Conservation (phyloP, 805 yeast genomes). For the Cyberlindnera samutprakarnensis region DNA sequence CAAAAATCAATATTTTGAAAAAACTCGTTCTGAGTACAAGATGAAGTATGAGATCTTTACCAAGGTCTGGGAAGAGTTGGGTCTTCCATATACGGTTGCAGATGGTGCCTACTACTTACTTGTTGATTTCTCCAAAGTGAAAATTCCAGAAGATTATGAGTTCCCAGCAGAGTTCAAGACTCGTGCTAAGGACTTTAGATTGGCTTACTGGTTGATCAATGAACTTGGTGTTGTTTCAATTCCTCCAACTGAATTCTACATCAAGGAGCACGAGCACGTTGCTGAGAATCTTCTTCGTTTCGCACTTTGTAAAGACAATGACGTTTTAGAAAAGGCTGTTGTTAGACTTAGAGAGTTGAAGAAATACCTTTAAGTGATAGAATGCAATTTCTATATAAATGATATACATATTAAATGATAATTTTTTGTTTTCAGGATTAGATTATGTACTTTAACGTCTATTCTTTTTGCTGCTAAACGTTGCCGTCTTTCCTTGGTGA, state of each 20-base stretch:
- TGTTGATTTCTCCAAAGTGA: slow-evolving; percentile 78
- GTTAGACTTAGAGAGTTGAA: slow-evolving; percentile 63
- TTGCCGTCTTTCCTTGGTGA: slow-evolving; percentile 16
- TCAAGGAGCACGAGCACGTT: slow-evolving; percentile 58
- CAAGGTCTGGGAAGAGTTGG: slow-evolving; percentile 74
- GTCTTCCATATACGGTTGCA: slow-evolving; percentile 82
- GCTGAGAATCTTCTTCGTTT: slow-evolving; percentile 85
- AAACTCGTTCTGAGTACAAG: slow-evolving; percentile 59
- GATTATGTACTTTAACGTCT: too few relatives aligned
- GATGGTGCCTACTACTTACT: slow-evolving; percentile 92
- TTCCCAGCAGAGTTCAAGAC: slow-evolving; percentile 62
- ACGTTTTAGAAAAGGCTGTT: slow-evolving; percentile 73
- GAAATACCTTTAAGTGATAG: slow-evolving; percentile 43
- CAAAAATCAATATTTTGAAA: slow-evolving; percentile 56
- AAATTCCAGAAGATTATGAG: slow-evolving; percentile 64
- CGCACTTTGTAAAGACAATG: slow-evolving; percentile 94
- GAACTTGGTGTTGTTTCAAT: slow-evolving; percentile 93
- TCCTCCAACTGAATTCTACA: slow-evolving; percentile 94
- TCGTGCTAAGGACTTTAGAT: slow-evolving; percentile 78
- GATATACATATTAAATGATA: too few relatives aligned
- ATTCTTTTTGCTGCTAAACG: slow-evolving; percentile 16
- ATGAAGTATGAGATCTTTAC: slow-evolving; percentile 70
- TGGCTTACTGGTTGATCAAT: slow-evolving; percentile 88
- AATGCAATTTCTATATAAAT: too few relatives aligned
- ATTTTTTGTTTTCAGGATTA: too few relatives aligned